Evolutionary conservation across 306 rosid species (phyloP).

Genomic region (Castanospermum australe): DNA sequence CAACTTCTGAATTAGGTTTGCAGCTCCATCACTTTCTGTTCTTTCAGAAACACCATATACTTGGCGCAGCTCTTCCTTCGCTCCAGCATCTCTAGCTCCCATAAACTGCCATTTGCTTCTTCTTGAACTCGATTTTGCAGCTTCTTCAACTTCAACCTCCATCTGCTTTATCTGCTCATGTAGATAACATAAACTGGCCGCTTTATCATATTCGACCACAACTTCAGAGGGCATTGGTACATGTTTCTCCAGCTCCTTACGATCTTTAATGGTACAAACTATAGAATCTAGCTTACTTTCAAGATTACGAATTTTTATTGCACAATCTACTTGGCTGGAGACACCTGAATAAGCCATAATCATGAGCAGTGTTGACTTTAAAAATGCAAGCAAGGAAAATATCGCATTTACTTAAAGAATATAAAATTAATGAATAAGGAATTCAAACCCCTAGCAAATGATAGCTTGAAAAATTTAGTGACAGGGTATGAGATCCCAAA

Average conservation of each 20-base stretch:
- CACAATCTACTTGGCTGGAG: constrained; percentile 96
- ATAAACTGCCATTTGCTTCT: constrained; percentile 99
- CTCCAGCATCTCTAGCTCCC: constrained; percentile 99
- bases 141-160: constrained; percentile 97
- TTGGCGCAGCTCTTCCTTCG: constrained; percentile 94
- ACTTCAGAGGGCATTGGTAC: constrained; percentile 97
- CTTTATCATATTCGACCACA: constrained; percentile 94
- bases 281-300: constrained; percentile 96
- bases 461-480: constrained; percentile 8
- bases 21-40: constrained; percentile 99
- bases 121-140: constrained; percentile 92
- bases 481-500: constrained; percentile 2
- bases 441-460: constrained; percentile 7
- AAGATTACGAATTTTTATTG: constrained; percentile 96
- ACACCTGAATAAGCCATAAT: constrained; percentile 75
- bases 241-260: constrained; percentile 95
- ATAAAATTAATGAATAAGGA: neutral
- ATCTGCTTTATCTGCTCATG: constrained; percentile 95
- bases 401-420: neutral
- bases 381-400: neutral
- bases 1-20: constrained; percentile 87
- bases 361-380: constrained; percentile 12
- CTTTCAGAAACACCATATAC: constrained; percentile 99
- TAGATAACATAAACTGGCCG: constrained; percentile 85
- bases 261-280: constrained; percentile 95